Evolutionary conservation across 2,329 filamentous ascomycete genomes (phyloP).

Genomic region (Penicillium griseofulvum): DNA sequence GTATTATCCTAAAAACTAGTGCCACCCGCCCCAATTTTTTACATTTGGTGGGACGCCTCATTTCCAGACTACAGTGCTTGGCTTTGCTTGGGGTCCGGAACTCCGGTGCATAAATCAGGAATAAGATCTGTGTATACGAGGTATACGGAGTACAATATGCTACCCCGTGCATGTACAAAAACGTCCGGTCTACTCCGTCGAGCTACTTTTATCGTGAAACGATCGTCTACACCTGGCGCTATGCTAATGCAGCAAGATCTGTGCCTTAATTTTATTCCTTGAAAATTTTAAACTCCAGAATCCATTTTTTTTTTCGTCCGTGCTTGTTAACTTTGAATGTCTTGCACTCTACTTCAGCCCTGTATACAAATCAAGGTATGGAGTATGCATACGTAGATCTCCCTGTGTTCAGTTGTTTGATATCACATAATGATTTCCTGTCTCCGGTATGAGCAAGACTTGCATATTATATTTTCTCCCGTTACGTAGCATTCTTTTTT

Average conservation of each 20-base stretch:
- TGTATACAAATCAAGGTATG: neutral
- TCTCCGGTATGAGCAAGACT: neutral
- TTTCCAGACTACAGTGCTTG: slow-evolving; percentile 24
- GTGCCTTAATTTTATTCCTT: slow-evolving; percentile 1
- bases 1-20: neutral
- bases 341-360: neutral
- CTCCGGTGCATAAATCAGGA: slow-evolving; percentile 11
- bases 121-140: neutral
- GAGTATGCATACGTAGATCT: neutral
- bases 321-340: neutral
- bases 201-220: slow-evolving; percentile 1
- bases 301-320: neutral
- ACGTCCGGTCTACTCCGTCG: neutral
- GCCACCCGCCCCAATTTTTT: slow-evolving; percentile 11
- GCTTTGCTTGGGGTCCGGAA: slow-evolving; percentile 22
- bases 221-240: neutral
- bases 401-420: neutral
- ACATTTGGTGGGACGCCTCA: slow-evolving; percentile 17
- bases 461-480: neutral
- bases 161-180: neutral
- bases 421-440: neutral
- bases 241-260: neutral
- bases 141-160: neutral
- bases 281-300: neutral
- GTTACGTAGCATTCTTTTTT: neutral